Evolutionary conservation across 163 green algal species (phyloP).

Genomic region (Chlamydomonas reinhardtii): DNA sequence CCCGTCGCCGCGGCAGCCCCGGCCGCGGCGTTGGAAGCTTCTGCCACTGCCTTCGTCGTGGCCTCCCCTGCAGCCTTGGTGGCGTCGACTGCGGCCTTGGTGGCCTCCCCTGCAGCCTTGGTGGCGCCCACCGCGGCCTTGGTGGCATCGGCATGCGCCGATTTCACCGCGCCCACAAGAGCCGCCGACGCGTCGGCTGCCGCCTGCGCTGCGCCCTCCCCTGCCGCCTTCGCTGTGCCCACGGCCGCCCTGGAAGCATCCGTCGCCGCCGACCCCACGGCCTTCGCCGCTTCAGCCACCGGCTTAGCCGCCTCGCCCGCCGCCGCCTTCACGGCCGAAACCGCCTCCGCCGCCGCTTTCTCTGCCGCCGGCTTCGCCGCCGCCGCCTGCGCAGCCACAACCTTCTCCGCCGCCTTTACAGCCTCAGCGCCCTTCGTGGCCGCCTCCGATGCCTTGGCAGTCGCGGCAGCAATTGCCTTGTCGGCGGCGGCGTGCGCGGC

Average conservation of each 20-base stretch:
- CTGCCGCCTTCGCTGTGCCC: background rate
- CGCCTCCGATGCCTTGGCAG: background rate
- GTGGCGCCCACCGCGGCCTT: too few species aligned
- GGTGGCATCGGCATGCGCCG: background rate
- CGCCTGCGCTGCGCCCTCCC: background rate
- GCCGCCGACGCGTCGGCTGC: background rate
- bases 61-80: background rate
- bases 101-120: background rate
- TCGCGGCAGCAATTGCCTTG: background rate
- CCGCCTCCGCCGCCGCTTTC: background rate
- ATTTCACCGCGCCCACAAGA: too few species aligned
- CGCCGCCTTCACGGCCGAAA: background rate
- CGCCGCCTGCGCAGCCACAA: background rate
- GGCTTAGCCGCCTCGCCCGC: background rate
- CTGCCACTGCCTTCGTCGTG: too few species aligned
- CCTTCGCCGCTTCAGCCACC: background rate
- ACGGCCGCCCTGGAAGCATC: background rate
- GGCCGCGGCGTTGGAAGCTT: too few species aligned
- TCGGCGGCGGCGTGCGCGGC: background rate
- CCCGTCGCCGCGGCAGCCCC: too few species aligned
- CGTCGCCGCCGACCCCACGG: background rate
- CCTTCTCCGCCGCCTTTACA: background rate
- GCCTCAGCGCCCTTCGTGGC: too few species aligned
- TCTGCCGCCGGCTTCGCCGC: background rate
- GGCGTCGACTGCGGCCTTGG: background rate